Evolutionary conservation across 305 asterid genomes (phyloP).

Genomic region (Rubia occidens): DNA sequence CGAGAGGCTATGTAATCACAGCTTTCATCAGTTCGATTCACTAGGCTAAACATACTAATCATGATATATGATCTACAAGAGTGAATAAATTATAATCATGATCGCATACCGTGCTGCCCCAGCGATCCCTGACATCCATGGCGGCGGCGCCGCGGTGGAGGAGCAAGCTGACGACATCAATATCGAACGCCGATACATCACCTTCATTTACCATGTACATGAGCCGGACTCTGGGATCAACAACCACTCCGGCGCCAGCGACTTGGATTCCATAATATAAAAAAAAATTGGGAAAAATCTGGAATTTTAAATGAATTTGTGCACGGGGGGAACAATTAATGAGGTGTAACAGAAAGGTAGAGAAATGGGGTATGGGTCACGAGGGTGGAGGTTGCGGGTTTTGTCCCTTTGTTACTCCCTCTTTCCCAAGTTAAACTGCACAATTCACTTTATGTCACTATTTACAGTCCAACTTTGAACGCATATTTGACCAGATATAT

Average conservation of each 20-base stretch:
- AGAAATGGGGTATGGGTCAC: no score
- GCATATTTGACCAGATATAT: no score
- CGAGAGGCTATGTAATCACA: slow-evolving; percentile 70
- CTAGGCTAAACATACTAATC: slow-evolving; percentile 1
- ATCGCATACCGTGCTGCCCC: slow-evolving; percentile 81
- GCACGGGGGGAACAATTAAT: no score
- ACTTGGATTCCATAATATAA: slow-evolving; percentile 40
- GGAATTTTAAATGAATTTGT: no score
- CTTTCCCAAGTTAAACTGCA: no score
- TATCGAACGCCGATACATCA: slow-evolving; percentile 50
- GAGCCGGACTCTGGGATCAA: slow-evolving; percentile 56
- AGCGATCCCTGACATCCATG: slow-evolving; percentile 56
- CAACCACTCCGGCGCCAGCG: slow-evolving; percentile 31
- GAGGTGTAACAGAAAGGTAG: no score
- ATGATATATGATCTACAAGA: no score
- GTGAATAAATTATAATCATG: background rate
- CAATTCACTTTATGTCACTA: no score
- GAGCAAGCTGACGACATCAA: slow-evolving; percentile 50
- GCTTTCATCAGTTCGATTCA: slow-evolving; percentile 25
- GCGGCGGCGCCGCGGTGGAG: slow-evolving; percentile 44
- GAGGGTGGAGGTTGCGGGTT: no score
- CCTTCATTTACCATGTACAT: slow-evolving; percentile 75
- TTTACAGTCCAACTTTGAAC: no score
- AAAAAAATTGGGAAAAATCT: no score
- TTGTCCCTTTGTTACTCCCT: no score